phyloP scores from a whole-genome alignment of 2,329 filamentous ascomycete genomes.

The Penicillium palitans region DNA sequence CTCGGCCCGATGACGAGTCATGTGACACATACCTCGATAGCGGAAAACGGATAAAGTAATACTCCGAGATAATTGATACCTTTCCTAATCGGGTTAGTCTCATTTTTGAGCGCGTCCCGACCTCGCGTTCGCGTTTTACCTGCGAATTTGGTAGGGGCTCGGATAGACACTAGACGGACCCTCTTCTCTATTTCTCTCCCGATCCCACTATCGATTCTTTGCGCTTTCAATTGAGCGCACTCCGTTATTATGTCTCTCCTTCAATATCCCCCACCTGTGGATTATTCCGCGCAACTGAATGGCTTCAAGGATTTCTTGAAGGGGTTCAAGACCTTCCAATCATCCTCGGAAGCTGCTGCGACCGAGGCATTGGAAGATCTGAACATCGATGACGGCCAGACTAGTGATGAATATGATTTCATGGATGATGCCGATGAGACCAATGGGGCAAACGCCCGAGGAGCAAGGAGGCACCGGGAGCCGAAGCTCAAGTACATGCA shows the following conservation, averaged over 20 bases:
- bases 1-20: slow-evolving; percentile 29
- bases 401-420: slow-evolving; percentile 89
- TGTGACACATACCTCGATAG: slow-evolving; percentile 10
- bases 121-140: slow-evolving; percentile 14
- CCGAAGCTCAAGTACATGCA: slow-evolving; percentile 86
- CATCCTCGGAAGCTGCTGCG: slow-evolving; percentile 65
- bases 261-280: slow-evolving; percentile 73
- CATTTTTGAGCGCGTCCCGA: slow-evolving; percentile 20
- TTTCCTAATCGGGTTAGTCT: slow-evolving; percentile 6
- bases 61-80: slow-evolving; percentile 4
- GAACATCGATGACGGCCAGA: slow-evolving; percentile 80
- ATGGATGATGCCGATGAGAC: slow-evolving; percentile 77
- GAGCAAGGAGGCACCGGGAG: slow-evolving; percentile 52
- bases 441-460: slow-evolving; percentile 42
- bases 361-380: slow-evolving; percentile 81
- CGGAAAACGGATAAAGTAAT: slow-evolving; percentile 10
- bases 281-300: slow-evolving; percentile 80
- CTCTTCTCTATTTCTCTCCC: slow-evolving; percentile 15
- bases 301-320: slow-evolving; percentile 83
- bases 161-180: slow-evolving; percentile 12
- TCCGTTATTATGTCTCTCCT: slow-evolving; percentile 73
- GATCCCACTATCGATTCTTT: slow-evolving; percentile 25
- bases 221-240: slow-evolving; percentile 25
- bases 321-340: slow-evolving; percentile 76
- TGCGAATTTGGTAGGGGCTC: slow-evolving; percentile 15